Percentiles rank a stretch among this genome's conserved stretches.
phyloP scores from a whole-genome alignment of 1,284 basidiomycete genomes.

The Ganoderma meredithae region DNA sequence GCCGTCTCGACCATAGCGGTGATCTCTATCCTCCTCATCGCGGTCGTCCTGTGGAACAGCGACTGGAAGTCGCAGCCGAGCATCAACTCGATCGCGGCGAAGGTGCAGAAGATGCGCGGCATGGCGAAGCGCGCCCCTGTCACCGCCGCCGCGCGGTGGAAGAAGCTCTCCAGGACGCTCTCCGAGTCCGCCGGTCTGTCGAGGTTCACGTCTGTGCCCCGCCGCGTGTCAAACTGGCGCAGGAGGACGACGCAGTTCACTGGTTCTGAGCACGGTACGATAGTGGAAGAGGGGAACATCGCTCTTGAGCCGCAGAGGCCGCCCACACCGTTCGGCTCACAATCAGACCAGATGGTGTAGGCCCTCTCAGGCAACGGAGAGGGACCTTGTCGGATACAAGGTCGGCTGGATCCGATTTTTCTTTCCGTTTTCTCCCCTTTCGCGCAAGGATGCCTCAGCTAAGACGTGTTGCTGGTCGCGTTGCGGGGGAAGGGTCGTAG shows the following conservation, averaged over 20 bases:
- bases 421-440: too few relatives aligned
- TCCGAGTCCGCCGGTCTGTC: not conserved
- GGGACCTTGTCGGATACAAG: too few relatives aligned
- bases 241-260: not conserved
- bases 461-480: too few relatives aligned
- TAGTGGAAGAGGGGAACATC: not conserved
- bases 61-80: conserved; percentile 5
- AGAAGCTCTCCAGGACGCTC: not conserved
- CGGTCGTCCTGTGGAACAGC: not conserved
- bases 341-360: too few relatives aligned
- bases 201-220: not conserved
- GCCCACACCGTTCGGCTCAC: not conserved
- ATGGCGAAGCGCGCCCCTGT: not conserved
- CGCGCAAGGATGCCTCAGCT: too few relatives aligned
- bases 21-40: conserved; percentile 3
- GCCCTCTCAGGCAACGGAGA: too few relatives aligned
- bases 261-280: not conserved
- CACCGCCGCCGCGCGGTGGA: not conserved
- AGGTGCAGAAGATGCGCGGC: not conserved
- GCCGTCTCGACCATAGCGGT: not conserved
- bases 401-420: too few relatives aligned
- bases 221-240: not conserved
- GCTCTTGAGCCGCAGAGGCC: not conserved
- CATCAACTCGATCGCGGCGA: not conserved
- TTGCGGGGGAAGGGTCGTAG: too few relatives aligned